Evolutionary conservation across 2,329 filamentous ascomycete species (phyloP).

Genomic region (Xylariaceae sp.): DNA sequence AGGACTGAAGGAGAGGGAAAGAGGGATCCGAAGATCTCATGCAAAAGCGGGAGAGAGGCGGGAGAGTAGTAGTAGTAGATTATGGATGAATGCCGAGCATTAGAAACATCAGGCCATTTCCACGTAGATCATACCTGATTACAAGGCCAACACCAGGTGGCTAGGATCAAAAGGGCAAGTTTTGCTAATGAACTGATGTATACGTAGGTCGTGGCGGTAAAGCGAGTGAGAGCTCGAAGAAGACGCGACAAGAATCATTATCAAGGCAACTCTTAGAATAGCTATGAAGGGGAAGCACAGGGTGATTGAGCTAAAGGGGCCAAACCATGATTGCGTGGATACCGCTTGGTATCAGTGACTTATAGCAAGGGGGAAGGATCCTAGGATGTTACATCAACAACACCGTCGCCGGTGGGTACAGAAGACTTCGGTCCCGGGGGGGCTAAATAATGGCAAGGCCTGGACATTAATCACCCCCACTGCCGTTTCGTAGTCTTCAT

Average conservation of each 20-base stretch:
- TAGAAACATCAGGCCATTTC: conserved; percentile 48
- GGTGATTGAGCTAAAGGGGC: conserved; percentile 10
- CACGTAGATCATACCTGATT: conserved; percentile 52
- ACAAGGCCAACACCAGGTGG: conserved; percentile 44
- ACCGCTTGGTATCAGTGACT: conserved; percentile 12
- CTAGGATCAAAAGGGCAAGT: conserved; percentile 22
- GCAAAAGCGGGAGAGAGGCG: conserved; percentile 33
- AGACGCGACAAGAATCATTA: not conserved
- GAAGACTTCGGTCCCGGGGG: conserved; percentile 9
- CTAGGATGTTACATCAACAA: conserved; percentile 1
- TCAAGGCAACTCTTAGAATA: conserved; percentile 19
- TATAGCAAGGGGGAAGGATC: not conserved
- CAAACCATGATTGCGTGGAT: conserved; percentile 7
- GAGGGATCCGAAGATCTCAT: conserved; percentile 40
- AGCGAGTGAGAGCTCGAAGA: not conserved
- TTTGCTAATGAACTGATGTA: conserved; percentile 18
- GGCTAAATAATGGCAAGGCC: conserved; percentile 17
- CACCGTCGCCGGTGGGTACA: conserved; percentile 7
- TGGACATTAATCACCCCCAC: conserved; percentile 5
- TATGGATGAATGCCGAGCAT: conserved; percentile 40
- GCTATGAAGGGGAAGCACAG: conserved; percentile 1
- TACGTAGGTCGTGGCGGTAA: not conserved
- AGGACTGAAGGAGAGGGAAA: conserved; percentile 30
- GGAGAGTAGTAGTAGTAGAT: conserved; percentile 42
- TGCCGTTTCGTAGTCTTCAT: conserved; percentile 22